These are phyloP conservation scores for Cordyceps sp. DNA, from an alignment of 2,329 filamentous ascomycete species.

Conservation along the genomic window DNA sequence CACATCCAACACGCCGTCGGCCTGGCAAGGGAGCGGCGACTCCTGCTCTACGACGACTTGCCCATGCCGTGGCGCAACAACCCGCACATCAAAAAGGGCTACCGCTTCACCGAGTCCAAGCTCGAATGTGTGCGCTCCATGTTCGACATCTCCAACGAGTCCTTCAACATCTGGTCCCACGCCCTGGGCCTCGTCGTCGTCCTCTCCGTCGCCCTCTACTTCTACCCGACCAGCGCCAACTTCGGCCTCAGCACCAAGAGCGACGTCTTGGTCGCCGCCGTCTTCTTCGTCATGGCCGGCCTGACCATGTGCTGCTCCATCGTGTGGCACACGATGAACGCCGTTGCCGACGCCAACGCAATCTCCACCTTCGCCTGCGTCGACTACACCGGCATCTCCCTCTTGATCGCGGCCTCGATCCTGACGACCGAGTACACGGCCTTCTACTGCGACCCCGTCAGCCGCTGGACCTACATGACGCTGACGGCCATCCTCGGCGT, in stretches of 20 bases:
- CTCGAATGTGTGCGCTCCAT: slow-evolving; percentile 74
- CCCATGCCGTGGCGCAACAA: slow-evolving; percentile 90
- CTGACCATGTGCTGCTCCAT: slow-evolving; percentile 91
- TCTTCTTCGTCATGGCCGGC: slow-evolving; percentile 92
- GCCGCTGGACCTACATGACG: slow-evolving; percentile 72
- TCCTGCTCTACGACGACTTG: slow-evolving; percentile 79
- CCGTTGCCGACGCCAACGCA: slow-evolving; percentile 74
- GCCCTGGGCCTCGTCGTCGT: slow-evolving; percentile 78
- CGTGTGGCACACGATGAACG: slow-evolving; percentile 98
- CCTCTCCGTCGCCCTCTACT: slow-evolving; percentile 80
- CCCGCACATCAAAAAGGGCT: slow-evolving; percentile 79
- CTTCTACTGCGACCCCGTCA: slow-evolving; percentile 90
- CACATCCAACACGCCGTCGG: slow-evolving; percentile 66
- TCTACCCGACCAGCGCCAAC: slow-evolving; percentile 77
- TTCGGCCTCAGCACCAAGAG: slow-evolving; percentile 75
- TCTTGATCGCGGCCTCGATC: slow-evolving; percentile 89
- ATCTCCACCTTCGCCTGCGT: slow-evolving; percentile 95
- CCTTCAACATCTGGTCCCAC: slow-evolving; percentile 97
- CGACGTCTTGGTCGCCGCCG: slow-evolving; percentile 77
- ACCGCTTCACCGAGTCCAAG: slow-evolving; percentile 87
- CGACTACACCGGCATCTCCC: slow-evolving; percentile 92
- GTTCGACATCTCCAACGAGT: slow-evolving; percentile 78
- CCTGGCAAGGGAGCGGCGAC: slow-evolving; percentile 60
- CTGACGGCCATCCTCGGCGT: slow-evolving; percentile 68
- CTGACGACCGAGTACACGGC: slow-evolving; percentile 98